A percentile compares a stretch with the other conserved stretches of the same genome.
phyloP scores from a whole-genome alignment of 345 rosid species.

The Ricinus communis region DNA sequence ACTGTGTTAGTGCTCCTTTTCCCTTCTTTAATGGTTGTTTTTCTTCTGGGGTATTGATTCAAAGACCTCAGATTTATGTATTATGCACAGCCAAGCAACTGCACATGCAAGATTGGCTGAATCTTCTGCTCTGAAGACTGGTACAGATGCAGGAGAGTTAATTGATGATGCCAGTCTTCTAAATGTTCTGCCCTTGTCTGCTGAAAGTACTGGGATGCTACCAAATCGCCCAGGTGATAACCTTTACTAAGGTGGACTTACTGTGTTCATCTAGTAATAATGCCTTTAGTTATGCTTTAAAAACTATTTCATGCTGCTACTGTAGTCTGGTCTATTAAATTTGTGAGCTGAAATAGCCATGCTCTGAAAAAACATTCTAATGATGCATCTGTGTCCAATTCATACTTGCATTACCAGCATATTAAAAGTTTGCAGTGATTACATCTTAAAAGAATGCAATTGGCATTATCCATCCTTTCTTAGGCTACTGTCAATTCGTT shows the following conservation, averaged over 20 bases:
- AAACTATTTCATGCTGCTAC: neutral
- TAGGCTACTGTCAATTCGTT: neutral
- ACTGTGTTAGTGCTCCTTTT: neutral
- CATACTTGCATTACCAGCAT: neutral
- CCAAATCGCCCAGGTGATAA: conserved; percentile 57
- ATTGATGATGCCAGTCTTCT: conserved; percentile 34
- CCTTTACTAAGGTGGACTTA: neutral
- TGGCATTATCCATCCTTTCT: neutral
- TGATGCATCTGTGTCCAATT: neutral
- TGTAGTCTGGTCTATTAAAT: neutral
- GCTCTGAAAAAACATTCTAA: neutral
- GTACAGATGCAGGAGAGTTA: conserved; percentile 29
- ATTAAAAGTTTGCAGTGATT: neutral
- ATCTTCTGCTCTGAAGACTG: conserved; percentile 33
- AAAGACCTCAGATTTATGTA: conserved; percentile 36
- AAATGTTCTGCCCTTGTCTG: conserved; percentile 74
- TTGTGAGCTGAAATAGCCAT: neutral
- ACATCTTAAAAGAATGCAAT: neutral
- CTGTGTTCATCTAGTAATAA: neutral
- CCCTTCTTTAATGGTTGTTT: neutral
- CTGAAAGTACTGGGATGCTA: conserved; percentile 75
- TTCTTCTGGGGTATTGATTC: conserved; percentile 28
- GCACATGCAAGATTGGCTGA: conserved; percentile 63
- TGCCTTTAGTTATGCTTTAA: neutral
- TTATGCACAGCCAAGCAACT: conserved; percentile 70